These are phyloP conservation scores for Keithomyces neogunnii DNA, from an alignment of 2,329 filamentous ascomycete genomes.

Conservation along the genomic window DNA sequence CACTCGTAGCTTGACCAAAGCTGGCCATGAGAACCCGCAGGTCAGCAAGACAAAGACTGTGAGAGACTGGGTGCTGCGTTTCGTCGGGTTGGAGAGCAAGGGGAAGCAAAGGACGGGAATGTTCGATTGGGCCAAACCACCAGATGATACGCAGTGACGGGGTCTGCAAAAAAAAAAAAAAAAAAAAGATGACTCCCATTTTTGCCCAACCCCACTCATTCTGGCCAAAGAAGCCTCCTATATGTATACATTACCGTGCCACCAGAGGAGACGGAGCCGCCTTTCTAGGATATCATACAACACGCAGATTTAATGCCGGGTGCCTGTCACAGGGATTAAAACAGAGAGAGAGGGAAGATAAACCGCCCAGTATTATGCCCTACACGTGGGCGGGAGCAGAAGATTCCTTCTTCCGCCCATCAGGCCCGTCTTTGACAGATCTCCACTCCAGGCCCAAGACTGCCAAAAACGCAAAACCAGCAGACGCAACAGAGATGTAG, in stretches of 20 bases:
- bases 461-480: constrained; percentile 34
- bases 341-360: background rate
- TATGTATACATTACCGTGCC: background rate
- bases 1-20: constrained; percentile 34
- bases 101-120: constrained; percentile 7
- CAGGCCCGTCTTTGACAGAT: constrained; percentile 39
- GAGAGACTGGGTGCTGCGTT: constrained; percentile 65
- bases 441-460: constrained; percentile 40
- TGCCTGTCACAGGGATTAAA: too few species aligned
- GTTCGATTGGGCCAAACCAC: constrained; percentile 29
- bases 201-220: background rate
- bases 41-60: constrained; percentile 58
- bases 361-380: background rate
- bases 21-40: constrained; percentile 34
- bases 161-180: background rate
- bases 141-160: constrained; percentile 29
- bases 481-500: constrained; percentile 42
- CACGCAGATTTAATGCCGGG: too few species aligned
- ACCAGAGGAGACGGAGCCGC: constrained; percentile 3
- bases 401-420: constrained; percentile 18
- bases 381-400: constrained; percentile 13
- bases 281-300: background rate
- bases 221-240: background rate
- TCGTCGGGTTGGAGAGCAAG: constrained; percentile 42
- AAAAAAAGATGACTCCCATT: background rate